These are phyloP conservation scores for Ustilago xerochloae DNA, from an alignment of 1,284 basidiomycete genomes.

Conservation along the genomic window DNA sequence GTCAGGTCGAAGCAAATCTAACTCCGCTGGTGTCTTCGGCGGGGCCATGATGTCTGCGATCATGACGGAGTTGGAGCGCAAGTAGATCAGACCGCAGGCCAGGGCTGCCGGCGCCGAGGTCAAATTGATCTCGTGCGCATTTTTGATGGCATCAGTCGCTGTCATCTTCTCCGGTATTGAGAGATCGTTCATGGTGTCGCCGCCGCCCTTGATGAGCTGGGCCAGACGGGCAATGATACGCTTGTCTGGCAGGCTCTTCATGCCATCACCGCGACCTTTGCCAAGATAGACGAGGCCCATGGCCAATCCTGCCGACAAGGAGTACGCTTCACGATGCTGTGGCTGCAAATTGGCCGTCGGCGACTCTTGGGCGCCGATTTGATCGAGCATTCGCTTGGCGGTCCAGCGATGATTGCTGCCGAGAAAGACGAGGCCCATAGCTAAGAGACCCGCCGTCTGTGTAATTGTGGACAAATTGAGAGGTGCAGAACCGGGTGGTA, in stretches of 20 bases:
- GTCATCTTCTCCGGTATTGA: constrained; percentile 1
- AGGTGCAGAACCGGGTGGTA: constrained; percentile 86
- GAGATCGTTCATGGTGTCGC: not conserved
- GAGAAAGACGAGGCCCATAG: constrained; percentile 88
- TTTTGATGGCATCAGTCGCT: not conserved
- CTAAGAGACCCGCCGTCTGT: constrained; percentile 87
- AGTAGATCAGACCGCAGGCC: constrained; percentile 90
- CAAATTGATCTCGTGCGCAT: constrained; percentile 32
- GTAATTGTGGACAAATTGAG: constrained; percentile 89
- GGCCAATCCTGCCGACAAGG: constrained; percentile 84
- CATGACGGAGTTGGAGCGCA: constrained; percentile 83
- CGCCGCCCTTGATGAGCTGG: constrained; percentile 37
- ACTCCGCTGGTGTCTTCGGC: constrained; percentile 80
- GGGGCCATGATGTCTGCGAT: constrained; percentile 85
- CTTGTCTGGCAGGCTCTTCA: constrained; percentile 55
- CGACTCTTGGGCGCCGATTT: constrained; percentile 82
- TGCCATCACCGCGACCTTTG: constrained; percentile 69
- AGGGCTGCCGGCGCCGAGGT: constrained; percentile 83
- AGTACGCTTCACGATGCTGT: constrained; percentile 82
- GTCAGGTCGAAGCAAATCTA: constrained; percentile 88
- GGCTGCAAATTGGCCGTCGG: constrained; percentile 75
- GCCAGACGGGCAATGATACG: constrained; percentile 53
- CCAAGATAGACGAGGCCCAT: constrained; percentile 97
- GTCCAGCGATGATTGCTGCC: constrained; percentile 87
- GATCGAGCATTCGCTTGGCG: constrained; percentile 87